These are phyloP conservation scores for Ziziphus jujuba DNA, from an alignment of 306 rosid genomes.

Conservation along the genomic window DNA sequence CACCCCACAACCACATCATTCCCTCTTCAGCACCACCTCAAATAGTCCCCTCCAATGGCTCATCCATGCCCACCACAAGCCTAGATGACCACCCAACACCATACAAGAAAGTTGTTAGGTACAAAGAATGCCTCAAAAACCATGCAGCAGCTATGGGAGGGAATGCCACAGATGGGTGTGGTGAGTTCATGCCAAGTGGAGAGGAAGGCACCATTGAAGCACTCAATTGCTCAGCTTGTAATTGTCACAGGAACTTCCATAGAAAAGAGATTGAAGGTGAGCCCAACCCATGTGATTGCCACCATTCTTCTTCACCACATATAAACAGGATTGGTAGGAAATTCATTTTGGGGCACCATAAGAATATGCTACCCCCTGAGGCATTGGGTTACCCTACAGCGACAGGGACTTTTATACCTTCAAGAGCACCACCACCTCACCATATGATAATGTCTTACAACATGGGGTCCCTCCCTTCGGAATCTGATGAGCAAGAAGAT, in stretches of 20 bases:
- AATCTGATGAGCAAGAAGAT: constrained; percentile 68
- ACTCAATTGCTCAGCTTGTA: constrained; percentile 79
- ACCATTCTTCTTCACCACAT: constrained; percentile 14
- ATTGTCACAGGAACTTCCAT: constrained; percentile 92
- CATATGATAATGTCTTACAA: constrained; percentile 74
- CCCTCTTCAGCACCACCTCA: too few species aligned
- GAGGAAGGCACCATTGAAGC: constrained; percentile 81
- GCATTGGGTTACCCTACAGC: constrained; percentile 49
- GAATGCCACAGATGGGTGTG: constrained; percentile 83
- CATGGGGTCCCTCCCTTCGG: constrained; percentile 51
- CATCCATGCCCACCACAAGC: constrained; percentile 26
- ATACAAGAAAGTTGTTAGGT: constrained; percentile 29
- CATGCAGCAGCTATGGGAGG: constrained; percentile 97
- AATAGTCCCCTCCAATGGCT: constrained; percentile 37
- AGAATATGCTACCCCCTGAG: constrained; percentile 34
- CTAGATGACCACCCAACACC: constrained; percentile 5
- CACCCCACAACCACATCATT: constrained; percentile 20
- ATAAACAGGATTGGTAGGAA: constrained; percentile 36
- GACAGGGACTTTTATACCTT: constrained; percentile 45
- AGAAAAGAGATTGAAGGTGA: constrained; percentile 64
- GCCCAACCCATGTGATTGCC: constrained; percentile 12
- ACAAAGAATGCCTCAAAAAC: constrained; percentile 85
- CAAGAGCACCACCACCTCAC: constrained; percentile 51
- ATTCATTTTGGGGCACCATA: constrained; percentile 40
- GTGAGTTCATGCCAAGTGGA: constrained; percentile 93